Conservation (phyloP, 2,329 filamentous ascomycete genomes). For the Claviceps sp. region DNA sequence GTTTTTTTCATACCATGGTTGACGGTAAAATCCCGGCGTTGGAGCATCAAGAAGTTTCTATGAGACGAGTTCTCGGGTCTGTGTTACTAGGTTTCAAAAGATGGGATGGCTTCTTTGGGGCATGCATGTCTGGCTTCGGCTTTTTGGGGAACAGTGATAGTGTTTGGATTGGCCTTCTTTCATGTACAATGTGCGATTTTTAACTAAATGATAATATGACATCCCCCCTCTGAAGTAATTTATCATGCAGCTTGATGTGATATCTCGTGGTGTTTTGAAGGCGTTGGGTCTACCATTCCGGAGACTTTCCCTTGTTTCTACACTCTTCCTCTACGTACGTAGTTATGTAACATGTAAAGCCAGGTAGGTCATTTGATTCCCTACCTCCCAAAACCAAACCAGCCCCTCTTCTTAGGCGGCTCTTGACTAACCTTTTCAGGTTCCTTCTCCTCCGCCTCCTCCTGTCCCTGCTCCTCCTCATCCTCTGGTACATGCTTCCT, state of each 20-base stretch:
- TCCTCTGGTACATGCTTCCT: conserved; percentile 5
- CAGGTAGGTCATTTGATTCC: conserved; percentile 7
- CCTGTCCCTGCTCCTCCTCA: conserved; percentile 11
- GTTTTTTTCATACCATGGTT: conserved; percentile 32
- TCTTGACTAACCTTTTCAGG: conserved; percentile 20
- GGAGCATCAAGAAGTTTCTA: conserved; percentile 35
- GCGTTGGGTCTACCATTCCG: too few species aligned
- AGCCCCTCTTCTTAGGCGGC: conserved; percentile 50
- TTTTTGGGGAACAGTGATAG: conserved; percentile 21
- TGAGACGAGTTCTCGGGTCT: conserved; percentile 25
- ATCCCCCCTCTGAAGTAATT: conserved; percentile 36
- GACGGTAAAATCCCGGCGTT: conserved; percentile 33
- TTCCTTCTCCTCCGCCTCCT: conserved; percentile 13
- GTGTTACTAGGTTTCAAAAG: conserved; percentile 31
- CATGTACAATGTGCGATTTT: conserved; percentile 19
- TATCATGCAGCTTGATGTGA: background rate
- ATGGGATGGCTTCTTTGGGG: conserved; percentile 22
- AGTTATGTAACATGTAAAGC: too few species aligned
- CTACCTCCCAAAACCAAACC: conserved; percentile 59
- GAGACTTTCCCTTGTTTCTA: too few species aligned
- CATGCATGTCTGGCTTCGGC: too few species aligned
- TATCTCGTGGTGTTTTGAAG: too few species aligned
- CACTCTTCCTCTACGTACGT: background rate
- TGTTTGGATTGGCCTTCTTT: conserved; percentile 21
- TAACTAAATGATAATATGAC: conserved; percentile 38